A percentile compares a stretch with the other conserved stretches of the same genome.
These are phyloP conservation scores for Typha latifolia DNA, from an alignment of 176 grass and related monocot genomes.

Conservation along the genomic window DNA sequence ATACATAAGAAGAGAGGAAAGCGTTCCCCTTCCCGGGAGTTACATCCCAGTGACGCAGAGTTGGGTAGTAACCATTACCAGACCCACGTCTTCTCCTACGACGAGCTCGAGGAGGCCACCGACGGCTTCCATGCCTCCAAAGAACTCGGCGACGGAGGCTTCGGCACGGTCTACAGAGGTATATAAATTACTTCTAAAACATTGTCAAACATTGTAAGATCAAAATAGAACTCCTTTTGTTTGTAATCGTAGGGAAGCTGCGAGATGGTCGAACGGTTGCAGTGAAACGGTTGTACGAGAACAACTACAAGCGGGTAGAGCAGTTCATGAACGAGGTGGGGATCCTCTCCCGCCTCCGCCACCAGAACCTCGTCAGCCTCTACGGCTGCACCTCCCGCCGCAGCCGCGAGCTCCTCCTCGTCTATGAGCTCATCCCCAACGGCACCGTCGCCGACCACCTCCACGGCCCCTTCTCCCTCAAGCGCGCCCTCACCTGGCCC, in stretches of 20 bases:
- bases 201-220: neutral
- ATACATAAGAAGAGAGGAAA: neutral
- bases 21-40: neutral
- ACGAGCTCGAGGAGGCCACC: slow-evolving; percentile 78
- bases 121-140: slow-evolving; percentile 43
- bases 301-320: slow-evolving; percentile 67
- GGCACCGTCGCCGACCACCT: slow-evolving; percentile 91
- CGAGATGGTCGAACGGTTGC: slow-evolving; percentile 73
- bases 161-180: slow-evolving; percentile 95
- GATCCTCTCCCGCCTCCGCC: slow-evolving; percentile 72
- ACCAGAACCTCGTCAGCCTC: slow-evolving; percentile 80
- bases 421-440: slow-evolving; percentile 84
- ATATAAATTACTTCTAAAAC: neutral
- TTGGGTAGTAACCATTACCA: slow-evolving; percentile 11
- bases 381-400: slow-evolving; percentile 81
- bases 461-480: slow-evolving; percentile 38
- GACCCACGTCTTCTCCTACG: slow-evolving; percentile 56
- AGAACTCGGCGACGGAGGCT: slow-evolving; percentile 82
- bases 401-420: slow-evolving; percentile 76
- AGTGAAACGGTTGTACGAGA: slow-evolving; percentile 78
- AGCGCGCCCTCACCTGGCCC: slow-evolving; percentile 60
- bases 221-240: neutral
- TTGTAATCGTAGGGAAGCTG: slow-evolving; percentile 36
- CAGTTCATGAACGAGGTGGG: slow-evolving; percentile 92
- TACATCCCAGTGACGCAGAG: neutral